Base-by-base conservation (phyloP, 176 grass and related monocot genomes). In the barley (Hordeum vulgare) region DNA sequence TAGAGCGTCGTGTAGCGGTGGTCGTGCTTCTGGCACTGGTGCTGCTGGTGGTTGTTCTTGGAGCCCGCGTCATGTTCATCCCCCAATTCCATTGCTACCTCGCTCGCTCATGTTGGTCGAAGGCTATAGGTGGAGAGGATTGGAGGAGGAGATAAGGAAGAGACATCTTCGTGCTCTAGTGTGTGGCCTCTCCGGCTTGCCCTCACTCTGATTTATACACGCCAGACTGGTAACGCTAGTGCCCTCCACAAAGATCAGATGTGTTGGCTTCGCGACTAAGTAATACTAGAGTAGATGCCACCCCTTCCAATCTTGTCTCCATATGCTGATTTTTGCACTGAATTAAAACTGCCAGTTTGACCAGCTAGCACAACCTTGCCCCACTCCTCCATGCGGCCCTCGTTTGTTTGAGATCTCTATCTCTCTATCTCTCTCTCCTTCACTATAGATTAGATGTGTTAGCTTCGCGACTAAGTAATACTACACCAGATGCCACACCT, bases 1-100 rank as follows among this genome's bases (percentile, higher is more conserved):
- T 99, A 93, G 76, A 85, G 81, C 11, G 93, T 89, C 26, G 89
- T 99, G 85, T 99, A 93, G 72, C 93, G 93, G 85, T 96, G 96
- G 89, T 99, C 96, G 20, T 85, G 83, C 81, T 94, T 99, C 23
- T 37, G 67, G 37, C 67, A 35, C 67, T 86, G 88, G 68, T 91
- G 85, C 1, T 40, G 37, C 8, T 40, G 37, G 37, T 40, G 37
- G 37, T 40, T 40, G 42, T 73, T 69, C 71, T 95, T 85, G 80
- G 89, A 84, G 68, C 88, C 87, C 68, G 84, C 80, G 62, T 94
- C 96, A 1, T 61, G 87, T 23, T 94, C 89, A 29, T 99, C 93
- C 42, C 93, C 90, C 79, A 93, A 96, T 71, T 94, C 96, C 96
- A 96, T 99, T 41, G 78, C 47, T 39, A 10, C 37, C 23, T 13